Base-by-base conservation (phyloP, 129 eudicot species). In the Centaurea solstitialis region DNA sequence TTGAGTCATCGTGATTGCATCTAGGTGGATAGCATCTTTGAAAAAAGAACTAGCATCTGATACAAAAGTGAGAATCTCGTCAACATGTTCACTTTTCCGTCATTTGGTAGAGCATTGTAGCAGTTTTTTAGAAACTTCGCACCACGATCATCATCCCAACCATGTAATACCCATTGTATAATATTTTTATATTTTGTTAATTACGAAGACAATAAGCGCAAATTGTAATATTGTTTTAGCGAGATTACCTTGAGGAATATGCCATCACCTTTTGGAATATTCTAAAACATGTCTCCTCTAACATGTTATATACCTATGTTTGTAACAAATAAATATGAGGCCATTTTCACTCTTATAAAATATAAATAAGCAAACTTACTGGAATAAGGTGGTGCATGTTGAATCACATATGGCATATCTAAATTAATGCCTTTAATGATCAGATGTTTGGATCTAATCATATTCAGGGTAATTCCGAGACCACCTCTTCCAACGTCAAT, bases 71-170 rank as follows among this genome's bases (percentile, higher is more conserved):
- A 82, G 18, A 11, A 85, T 65, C 0, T 10, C 9, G 0, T 90
- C 93, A 6, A 85, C 82, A 83, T 70, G 24, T 87, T 87, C 24
- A 87, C 86, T 72, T 87, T 87, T n/a, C 91, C 94, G 18, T 74
- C 6, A 1, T 74, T 71, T 3, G 88, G 91, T 18, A 87, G 41
- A 26, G 93, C 89, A 15, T 79, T 40, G 59, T 79, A 69, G 67
- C 93, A 90, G 4, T 85, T 90, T 70, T 83, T 83, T 81, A 87
- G 18, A 20, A 85, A 6, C 68, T 68, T 90, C 18, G 73, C 4
- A 74, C 89, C 87, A 8, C 75, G 59, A 0, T 47, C 85, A 57
- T 90, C 94, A 22, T 83, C 75, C 88, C 89, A 85, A 61, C 86
- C 78, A 20, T 90, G 93, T 24, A 86, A 81, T 13, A 90, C 45